phyloP scores from a whole-genome alignment of 192 early-diverging fungal genomes.

The Backusella luteola region DNA sequence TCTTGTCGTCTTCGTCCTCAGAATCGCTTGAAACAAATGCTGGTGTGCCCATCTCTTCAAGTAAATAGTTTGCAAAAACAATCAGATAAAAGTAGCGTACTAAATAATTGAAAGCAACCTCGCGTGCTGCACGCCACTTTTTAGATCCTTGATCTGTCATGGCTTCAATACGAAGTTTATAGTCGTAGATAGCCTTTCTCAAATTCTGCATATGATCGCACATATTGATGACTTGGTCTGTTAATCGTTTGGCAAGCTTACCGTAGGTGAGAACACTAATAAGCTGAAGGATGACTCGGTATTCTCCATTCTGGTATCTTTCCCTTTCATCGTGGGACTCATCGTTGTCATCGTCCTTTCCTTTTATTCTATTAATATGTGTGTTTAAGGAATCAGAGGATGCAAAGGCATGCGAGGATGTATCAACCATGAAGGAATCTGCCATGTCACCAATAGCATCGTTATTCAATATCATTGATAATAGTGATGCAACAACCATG shows the following conservation, averaged over 20 bases:
- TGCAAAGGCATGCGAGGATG: not conserved
- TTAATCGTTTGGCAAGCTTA: constrained; percentile 56
- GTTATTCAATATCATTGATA: constrained; percentile 51
- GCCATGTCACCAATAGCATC: constrained; percentile 24
- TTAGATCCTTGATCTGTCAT: constrained; percentile 28
- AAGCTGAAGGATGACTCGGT: constrained; percentile 55
- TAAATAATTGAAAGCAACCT: constrained; percentile 56
- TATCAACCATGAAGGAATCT: constrained; percentile 14
- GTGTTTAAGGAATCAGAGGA: not conserved
- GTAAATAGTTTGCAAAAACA: constrained; percentile 63
- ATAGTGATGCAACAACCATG: constrained; percentile 52
- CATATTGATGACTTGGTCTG: constrained; percentile 59
- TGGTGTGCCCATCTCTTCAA: constrained; percentile 41
- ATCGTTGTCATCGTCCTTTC: constrained; percentile 9
- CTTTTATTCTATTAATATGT: not conserved
- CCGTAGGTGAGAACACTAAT: constrained; percentile 59
- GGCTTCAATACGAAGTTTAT: constrained; percentile 50
- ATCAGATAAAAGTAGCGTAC: constrained; percentile 66
- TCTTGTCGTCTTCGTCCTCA: constrained; percentile 1
- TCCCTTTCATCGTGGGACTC: constrained; percentile 22
- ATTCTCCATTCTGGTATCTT: constrained; percentile 54
- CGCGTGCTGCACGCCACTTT: constrained; percentile 37
- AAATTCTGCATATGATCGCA: constrained; percentile 71
- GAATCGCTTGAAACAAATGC: not conserved
- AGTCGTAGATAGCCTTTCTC: constrained; percentile 57